phyloP scores from a whole-genome alignment of 805 yeast genomes.

The Starmerella khaoyaiensis region DNA sequence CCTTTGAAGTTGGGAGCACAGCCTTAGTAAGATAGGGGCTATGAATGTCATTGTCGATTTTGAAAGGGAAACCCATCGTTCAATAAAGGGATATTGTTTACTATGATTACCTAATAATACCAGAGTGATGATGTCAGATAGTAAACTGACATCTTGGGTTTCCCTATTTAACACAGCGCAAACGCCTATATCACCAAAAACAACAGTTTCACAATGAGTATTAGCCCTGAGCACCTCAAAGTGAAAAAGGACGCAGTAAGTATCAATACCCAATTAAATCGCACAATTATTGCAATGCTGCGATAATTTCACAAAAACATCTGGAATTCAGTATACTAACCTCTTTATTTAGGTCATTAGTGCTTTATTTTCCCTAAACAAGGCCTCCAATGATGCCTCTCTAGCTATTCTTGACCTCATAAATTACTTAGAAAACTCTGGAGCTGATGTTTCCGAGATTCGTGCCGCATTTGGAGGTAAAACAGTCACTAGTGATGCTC shows the following conservation, averaged over 20 bases:
- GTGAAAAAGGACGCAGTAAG: slow-evolving; percentile 29
- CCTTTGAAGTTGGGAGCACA: too few relatives aligned
- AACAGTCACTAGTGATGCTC: background rate
- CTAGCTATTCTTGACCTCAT: slow-evolving; percentile 65
- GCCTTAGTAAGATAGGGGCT: too few relatives aligned
- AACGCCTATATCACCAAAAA: too few relatives aligned
- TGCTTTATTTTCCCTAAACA: slow-evolving; percentile 67
- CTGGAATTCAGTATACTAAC: slow-evolving; percentile 9
- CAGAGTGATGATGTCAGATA: too few relatives aligned
- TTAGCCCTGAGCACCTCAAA: slow-evolving; percentile 18
- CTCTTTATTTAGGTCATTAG: slow-evolving; percentile 46
- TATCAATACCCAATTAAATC: slow-evolving; percentile 2
- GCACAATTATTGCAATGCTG: background rate
- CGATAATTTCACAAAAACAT: background rate
- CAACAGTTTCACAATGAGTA: too few relatives aligned
- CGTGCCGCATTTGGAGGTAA: slow-evolving; percentile 22
- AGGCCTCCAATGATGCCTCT: slow-evolving; percentile 78
- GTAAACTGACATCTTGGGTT: too few relatives aligned
- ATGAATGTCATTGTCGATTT: too few relatives aligned
- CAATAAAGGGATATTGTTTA: too few relatives aligned
- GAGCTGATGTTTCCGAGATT: slow-evolving; percentile 33
- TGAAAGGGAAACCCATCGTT: too few relatives aligned
- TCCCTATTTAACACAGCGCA: too few relatives aligned
- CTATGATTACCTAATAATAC: too few relatives aligned
- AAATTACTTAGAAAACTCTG: slow-evolving; percentile 38